Conservation (phyloP, 2,329 filamentous ascomycete species). For the Fusarium albidum region DNA sequence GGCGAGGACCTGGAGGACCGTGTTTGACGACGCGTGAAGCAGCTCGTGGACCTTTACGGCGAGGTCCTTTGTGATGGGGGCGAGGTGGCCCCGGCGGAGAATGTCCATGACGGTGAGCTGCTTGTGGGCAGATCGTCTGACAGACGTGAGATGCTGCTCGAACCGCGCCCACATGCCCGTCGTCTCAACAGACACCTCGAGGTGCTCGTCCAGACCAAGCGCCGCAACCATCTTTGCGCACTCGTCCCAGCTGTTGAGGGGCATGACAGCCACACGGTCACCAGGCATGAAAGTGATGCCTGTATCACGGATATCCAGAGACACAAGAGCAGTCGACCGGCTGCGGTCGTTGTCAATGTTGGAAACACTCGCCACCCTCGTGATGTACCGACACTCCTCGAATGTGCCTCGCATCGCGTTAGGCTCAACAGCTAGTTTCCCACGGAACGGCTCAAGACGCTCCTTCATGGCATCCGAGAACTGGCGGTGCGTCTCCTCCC, state of each 20-base stretch:
- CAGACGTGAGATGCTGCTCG: slow-evolving; percentile 53
- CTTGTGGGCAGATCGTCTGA: slow-evolving; percentile 40
- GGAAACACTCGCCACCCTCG: slow-evolving; percentile 53
- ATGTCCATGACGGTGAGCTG: slow-evolving; percentile 57
- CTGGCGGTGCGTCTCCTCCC: slow-evolving; percentile 33
- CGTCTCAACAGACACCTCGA: slow-evolving; percentile 52
- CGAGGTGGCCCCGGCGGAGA: slow-evolving; percentile 59
- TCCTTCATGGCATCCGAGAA: slow-evolving; percentile 36
- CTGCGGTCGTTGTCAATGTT: slow-evolving; percentile 56
- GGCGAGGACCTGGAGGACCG: slow-evolving; percentile 56
- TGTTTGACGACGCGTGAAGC: slow-evolving; percentile 58
- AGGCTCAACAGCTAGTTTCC: slow-evolving; percentile 56
- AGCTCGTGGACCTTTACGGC: slow-evolving; percentile 58
- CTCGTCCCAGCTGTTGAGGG: slow-evolving; percentile 62
- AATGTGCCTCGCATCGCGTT: slow-evolving; percentile 64
- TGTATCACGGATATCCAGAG: slow-evolving; percentile 60
- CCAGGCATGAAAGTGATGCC: slow-evolving; percentile 63
- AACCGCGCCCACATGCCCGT: slow-evolving; percentile 57
- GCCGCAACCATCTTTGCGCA: slow-evolving; percentile 62
- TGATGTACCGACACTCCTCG: slow-evolving; percentile 61
- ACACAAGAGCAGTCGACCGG: slow-evolving; percentile 58
- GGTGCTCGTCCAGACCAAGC: slow-evolving; percentile 56
- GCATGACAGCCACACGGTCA: slow-evolving; percentile 63
- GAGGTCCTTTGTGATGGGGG: slow-evolving; percentile 60
- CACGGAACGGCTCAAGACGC: slow-evolving; percentile 47